Evolutionary conservation across 2,329 filamentous ascomycete species (phyloP), one percentile per base, ranked within the genome.

Genomic region (Fusarium acutatum): DNA sequence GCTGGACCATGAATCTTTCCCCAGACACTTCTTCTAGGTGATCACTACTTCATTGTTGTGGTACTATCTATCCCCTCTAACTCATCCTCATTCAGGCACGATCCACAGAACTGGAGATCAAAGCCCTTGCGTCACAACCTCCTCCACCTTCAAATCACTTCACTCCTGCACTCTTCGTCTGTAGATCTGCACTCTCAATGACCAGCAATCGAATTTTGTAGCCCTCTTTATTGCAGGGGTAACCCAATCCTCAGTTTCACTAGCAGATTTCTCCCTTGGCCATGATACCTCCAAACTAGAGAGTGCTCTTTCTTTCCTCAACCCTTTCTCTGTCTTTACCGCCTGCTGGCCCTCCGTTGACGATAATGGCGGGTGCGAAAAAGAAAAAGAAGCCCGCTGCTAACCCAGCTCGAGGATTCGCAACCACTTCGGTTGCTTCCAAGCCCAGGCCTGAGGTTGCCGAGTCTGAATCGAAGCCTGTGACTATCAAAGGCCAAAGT

Each of bases 341-440:
- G 37, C 43, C 58, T 53, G 17, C 43, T 50, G 34, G 18, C n/a
- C 43, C 37, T 59, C 22, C 26, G 38, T 64, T 65, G 38, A 56
- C 60, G 73, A 78, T 71, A 74, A 96, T 96, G 93, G 92, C 93
- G 64, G 87, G 86, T 47, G 83, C 85, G 67, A 91, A 94, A 83
- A 97, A 97, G 85, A 97, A 98, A 86, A 97, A 94, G 87, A 98
- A 98, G 88, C 88, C 93, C 62, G 89, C 90, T 32, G 90, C 92
- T 37, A 98, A 98, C 82, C 94, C 95, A 67, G 94, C 95, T 43
- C 89, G 96, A 82, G 96, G 95, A 24, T 97, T 98, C 84, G 94
- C 96, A 73, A 99, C 96, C 10, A 97, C 94, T 18, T 98, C 96
- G 3, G 89, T 97, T 67, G 94, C 95, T 47, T 97, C 94, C 30